A percentile compares a stretch with the other conserved stretches of the same genome.
These are phyloP conservation scores for Kwoniella botswanensis DNA, from an alignment of 768 basidiomycete genomes.

Conservation along the genomic window DNA sequence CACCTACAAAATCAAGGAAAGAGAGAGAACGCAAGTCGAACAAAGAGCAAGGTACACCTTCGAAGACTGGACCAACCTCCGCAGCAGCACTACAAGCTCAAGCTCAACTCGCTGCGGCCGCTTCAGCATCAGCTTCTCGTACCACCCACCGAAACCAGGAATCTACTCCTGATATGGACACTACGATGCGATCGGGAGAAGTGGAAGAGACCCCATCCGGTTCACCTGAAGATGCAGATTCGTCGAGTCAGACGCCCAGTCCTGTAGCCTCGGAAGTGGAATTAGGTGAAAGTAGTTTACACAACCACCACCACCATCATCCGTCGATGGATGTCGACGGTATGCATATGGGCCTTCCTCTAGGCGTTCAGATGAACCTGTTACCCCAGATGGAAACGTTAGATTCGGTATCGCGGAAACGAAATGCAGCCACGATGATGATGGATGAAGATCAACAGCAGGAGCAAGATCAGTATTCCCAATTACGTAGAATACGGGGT, in stretches of 20 bases:
- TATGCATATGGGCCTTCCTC: constrained; percentile 14
- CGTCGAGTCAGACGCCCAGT: constrained; percentile 42
- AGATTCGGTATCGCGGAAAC: constrained; percentile 33
- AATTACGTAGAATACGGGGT: constrained; percentile 36
- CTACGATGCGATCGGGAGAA: constrained; percentile 27
- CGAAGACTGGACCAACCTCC: constrained; percentile 44
- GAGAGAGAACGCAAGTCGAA: constrained; percentile 43
- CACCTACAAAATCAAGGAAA: constrained; percentile 61
- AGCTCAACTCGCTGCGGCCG: constrained; percentile 33
- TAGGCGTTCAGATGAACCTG: constrained; percentile 26
- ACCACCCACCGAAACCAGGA: constrained; percentile 18
- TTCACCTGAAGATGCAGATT: constrained; percentile 43
- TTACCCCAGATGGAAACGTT: constrained; percentile 22
- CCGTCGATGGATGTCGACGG: constrained; percentile 40
- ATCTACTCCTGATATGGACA: constrained; percentile 44
- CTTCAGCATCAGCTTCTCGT: constrained; percentile 6
- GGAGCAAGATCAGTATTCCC: constrained; percentile 35
- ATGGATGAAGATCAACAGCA: constrained; percentile 47
- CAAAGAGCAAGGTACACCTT: constrained; percentile 42
- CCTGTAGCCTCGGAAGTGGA: constrained; percentile 27
- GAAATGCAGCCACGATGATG: constrained; percentile 33
- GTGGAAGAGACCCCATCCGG: constrained; percentile 36
- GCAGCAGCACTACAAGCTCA: constrained; percentile 51
- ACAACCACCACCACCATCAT: neutral
- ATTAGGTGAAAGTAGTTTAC: constrained; percentile 12